These are phyloP conservation scores for Trichoderma sp. DNA, from an alignment of 2,329 filamentous ascomycete species.

Conservation along the genomic window DNA sequence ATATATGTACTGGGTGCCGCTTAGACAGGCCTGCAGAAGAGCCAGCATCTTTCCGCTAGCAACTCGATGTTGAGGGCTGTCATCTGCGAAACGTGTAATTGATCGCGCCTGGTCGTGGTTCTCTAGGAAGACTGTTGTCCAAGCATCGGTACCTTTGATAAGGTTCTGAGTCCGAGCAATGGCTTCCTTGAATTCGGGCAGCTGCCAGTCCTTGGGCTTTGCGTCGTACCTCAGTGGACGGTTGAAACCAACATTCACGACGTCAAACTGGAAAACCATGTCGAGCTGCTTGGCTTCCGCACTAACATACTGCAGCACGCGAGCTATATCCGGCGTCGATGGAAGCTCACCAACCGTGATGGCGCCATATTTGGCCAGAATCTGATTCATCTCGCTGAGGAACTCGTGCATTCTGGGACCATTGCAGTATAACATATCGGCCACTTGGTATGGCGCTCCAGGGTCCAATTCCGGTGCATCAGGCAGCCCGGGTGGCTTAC, in stretches of 20 bases:
- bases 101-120: slow-evolving; percentile 63
- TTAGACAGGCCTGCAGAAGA: slow-evolving; percentile 48
- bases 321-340: slow-evolving; percentile 54
- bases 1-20: slow-evolving; percentile 63
- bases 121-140: slow-evolving; percentile 64
- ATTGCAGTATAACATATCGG: slow-evolving; percentile 59
- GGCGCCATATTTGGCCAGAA: slow-evolving; percentile 60
- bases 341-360: slow-evolving; percentile 71
- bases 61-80: slow-evolving; percentile 46
- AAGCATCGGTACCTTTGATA: slow-evolving; percentile 53
- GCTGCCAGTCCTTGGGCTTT: slow-evolving; percentile 41
- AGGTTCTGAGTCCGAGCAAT: slow-evolving; percentile 51
- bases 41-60: slow-evolving; percentile 58
- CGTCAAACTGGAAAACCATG: slow-evolving; percentile 69
- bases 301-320: slow-evolving; percentile 59
- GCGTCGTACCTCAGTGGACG: slow-evolving; percentile 52
- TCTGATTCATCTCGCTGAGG: slow-evolving; percentile 60
- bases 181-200: slow-evolving; percentile 48
- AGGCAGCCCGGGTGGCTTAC: slow-evolving; percentile 57
- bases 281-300: slow-evolving; percentile 58
- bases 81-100: slow-evolving; percentile 53
- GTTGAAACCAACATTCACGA: slow-evolving; percentile 59
- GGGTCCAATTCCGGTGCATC: slow-evolving; percentile 55
- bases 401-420: slow-evolving; percentile 68
- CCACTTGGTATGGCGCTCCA: slow-evolving; percentile 49